These are phyloP conservation scores for Brachypodium distachyon DNA, from an alignment of 202 grass and related monocot genomes.

Conservation along the genomic window DNA sequence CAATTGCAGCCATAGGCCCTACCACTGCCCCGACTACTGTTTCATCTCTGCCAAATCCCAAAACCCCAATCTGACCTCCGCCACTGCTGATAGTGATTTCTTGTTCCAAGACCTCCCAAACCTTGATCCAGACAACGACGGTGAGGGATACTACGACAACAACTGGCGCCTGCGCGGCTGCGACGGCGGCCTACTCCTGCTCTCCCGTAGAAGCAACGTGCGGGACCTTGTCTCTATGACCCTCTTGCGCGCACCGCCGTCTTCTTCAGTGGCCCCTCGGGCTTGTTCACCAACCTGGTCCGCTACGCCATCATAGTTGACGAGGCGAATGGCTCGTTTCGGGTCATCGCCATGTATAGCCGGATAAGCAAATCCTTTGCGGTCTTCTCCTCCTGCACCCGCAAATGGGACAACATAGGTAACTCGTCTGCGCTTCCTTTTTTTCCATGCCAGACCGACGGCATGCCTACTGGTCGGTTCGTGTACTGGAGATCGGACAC, in stretches of 20 bases:
- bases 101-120: conserved; percentile 14
- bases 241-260: neutral
- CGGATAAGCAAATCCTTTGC: rapidly evolving
- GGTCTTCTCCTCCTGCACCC: conserved; percentile 2
- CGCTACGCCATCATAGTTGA: neutral
- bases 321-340: conserved; percentile 2
- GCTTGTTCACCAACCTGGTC: neutral
- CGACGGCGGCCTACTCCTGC: conserved; percentile 6
- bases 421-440: too few relatives aligned
- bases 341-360: neutral
- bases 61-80: neutral
- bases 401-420: neutral
- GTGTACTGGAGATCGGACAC: conserved; percentile 19
- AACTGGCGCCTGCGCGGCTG: conserved; percentile 18
- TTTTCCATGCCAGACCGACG: neutral
- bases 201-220: neutral
- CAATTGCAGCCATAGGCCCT: neutral
- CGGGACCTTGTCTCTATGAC: neutral
- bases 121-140: neutral
- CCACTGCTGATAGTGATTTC: neutral
- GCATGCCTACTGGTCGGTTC: conserved; percentile 1
- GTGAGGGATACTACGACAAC: neutral
- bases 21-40: neutral
- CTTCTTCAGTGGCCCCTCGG: neutral
- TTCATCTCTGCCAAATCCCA: neutral